Evolutionary conservation across 139 green algal genomes (phyloP).

Genomic region (Ettlia oleoabundans): DNA sequence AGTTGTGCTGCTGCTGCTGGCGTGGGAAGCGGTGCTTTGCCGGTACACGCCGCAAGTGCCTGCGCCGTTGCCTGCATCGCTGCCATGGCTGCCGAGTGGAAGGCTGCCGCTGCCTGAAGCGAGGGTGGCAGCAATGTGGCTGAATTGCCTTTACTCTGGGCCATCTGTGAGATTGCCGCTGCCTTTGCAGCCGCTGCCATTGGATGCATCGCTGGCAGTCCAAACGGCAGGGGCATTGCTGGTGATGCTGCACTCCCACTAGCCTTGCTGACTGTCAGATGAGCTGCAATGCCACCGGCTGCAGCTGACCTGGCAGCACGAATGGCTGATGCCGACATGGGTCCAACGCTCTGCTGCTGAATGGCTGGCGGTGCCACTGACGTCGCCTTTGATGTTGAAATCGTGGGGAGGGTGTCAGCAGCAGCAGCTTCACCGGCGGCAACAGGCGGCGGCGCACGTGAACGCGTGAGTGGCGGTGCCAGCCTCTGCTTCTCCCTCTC

Average conservation of each 20-base stretch:
- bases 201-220: not conserved
- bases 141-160: not conserved
- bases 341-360: no score
- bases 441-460: no score
- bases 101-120: not conserved
- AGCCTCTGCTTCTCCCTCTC: not conserved
- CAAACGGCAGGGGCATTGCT: not conserved
- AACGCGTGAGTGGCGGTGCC: no score
- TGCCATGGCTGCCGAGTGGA: slow-evolving; percentile 1
- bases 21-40: not conserved
- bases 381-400: no score
- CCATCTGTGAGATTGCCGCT: not conserved
- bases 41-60: not conserved
- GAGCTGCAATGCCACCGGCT: no score
- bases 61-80: not conserved
- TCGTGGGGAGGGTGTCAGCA: no score
- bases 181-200: not conserved
- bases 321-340: no score
- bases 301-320: no score
- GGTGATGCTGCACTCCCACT: not conserved
- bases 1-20: not conserved
- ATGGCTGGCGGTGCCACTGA: no score
- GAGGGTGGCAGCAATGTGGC: not conserved
- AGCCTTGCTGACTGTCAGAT: not conserved
- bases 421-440: no score